Base-by-base conservation (phyloP, 805 yeast genomes). In the Barnettozyma botsteinii region DNA sequence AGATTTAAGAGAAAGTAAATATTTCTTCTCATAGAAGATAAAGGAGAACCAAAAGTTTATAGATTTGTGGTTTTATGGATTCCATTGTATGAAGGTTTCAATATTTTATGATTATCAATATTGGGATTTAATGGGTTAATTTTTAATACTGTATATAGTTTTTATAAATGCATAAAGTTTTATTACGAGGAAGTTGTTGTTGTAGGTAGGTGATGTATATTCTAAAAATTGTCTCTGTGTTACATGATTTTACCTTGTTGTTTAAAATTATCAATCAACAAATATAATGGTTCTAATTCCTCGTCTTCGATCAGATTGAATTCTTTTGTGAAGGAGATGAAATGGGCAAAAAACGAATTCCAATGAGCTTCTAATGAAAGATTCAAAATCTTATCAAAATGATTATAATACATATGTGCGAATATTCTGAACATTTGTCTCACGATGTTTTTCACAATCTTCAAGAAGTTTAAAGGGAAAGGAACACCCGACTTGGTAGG, bases 341-440 rank as follows among this genome's bases (percentile, higher is more conserved):
- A 93, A 59, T 93, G 98, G 13, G 96, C 93, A 64, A 94, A 93
- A 52, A 89, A 85, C 4, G 98, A 89, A 61, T 93, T 93, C 95
- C 96, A 93, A 60, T 93, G 98, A 1, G 98, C 96, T 59, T 93
- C 98, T 44, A 93, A 62, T 2, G 95, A 81, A 43, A 93, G 64
- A 60, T 93, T 97, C n/a, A 91, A 79, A 19, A 91, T 75, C 57
- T 83, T 87, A 50, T 91, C 98, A 62, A 88, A 93, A 60, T 93
- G 98, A 60, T 88, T 87, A 64, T 87, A 85, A 60, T 89, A 93
- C 28, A 93, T 79, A 57, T 89, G 96, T 4, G 98, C 98, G 65
- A 91, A 89, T 13, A 93, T 85, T 50, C 98, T 74, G 57, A 93
- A 88, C 87, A 93, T 84, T 58, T 93, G 98, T 47, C 88, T 71